A percentile compares a stretch with the other conserved stretches of the same genome.
These are phyloP conservation scores for Pseudozyma hubeiensis DNA, from an alignment of 1,284 basidiomycete genomes.

Conservation along the genomic window DNA sequence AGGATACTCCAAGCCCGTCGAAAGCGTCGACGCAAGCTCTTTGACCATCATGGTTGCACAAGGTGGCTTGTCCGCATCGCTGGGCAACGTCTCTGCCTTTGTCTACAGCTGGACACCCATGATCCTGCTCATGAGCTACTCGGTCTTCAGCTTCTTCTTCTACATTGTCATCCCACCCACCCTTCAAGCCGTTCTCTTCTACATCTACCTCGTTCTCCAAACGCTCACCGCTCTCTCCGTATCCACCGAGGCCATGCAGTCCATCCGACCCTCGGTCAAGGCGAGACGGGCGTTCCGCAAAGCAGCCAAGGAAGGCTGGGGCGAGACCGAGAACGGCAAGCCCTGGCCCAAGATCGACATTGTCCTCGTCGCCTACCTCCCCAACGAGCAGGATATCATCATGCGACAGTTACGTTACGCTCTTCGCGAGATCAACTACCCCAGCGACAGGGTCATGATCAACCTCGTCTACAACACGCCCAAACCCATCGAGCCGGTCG, in stretches of 20 bases:
- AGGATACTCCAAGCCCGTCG: no score
- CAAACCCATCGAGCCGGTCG: conserved; percentile 55
- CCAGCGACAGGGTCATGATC: conserved; percentile 53
- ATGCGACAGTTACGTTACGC: conserved; percentile 59
- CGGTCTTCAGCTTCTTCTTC: conserved; percentile 50
- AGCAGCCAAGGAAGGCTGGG: conserved; percentile 50
- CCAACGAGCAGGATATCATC: conserved; percentile 64
- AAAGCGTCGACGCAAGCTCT: no score
- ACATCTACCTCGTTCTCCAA: conserved; percentile 48
- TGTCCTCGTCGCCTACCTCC: conserved; percentile 60
- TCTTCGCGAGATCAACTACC: conserved; percentile 60
- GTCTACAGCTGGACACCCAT: conserved; percentile 55
- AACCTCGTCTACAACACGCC: conserved; percentile 65
- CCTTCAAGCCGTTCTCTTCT: conserved; percentile 55
- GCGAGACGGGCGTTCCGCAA: conserved; percentile 50
- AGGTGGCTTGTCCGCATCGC: conserved; percentile 14
- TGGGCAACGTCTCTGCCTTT: conserved; percentile 46
- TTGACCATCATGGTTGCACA: conserved; percentile 16
- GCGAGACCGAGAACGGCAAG: conserved; percentile 45
- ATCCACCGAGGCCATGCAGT: conserved; percentile 57
- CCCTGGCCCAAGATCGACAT: conserved; percentile 58
- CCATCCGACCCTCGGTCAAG: conserved; percentile 52
- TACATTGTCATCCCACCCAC: conserved; percentile 54
- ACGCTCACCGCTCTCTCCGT: conserved; percentile 56
- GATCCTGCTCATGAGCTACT: conserved; percentile 45